Evolutionary conservation across 768 basidiomycete genomes (phyloP), one percentile per base, ranked within the genome.

Genomic region (Rhizopogon vinicolor): DNA sequence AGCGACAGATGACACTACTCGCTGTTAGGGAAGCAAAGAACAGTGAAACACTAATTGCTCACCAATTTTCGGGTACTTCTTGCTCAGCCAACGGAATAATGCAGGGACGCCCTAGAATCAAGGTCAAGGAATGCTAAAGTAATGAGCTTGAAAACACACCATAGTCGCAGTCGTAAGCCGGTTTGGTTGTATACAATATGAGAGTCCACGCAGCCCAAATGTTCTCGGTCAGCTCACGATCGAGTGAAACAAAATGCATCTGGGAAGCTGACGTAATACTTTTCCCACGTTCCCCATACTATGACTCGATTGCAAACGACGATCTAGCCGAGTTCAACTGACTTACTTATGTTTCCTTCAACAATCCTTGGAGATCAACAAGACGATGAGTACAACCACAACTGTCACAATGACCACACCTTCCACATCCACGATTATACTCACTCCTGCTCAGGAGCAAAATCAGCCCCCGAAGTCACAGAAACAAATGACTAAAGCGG

Each of bases 11-110:
- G 73, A 74, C 62, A 91, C 91, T 93, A 40, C 54, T 18, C 51
- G 8, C 41, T 7, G 37, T 56, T 28, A 61, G 40, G 5, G 19
- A 39, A 42, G 45, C 18, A 39, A 37, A n/a, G 6, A 49, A 16
- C 28, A 7, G 10, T 58, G 43, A 31, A 52, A 10, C 13, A 9
- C 5, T 9, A 42, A 12, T 12, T 25, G 77, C 86, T 52, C 56
- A 91, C 93, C 86, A 65, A 96, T 98, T 80, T 93, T 98, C 51
- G 96, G 94, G 70, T 99, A 99, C 73, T 98, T 98, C 78, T 89
- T 95, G 70, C 93, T 97, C 56, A 98, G 80, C 95, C 96, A 99
- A 68, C 96, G 86, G 75, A 98, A 98, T 59, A 98, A 82, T 45
- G 96, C 96, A 57, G 95, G 95, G 59, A 98, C 95, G 85, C 95